Evolutionary conservation across 768 basidiomycete species (phyloP).

Genomic region (Calocera cornea): DNA sequence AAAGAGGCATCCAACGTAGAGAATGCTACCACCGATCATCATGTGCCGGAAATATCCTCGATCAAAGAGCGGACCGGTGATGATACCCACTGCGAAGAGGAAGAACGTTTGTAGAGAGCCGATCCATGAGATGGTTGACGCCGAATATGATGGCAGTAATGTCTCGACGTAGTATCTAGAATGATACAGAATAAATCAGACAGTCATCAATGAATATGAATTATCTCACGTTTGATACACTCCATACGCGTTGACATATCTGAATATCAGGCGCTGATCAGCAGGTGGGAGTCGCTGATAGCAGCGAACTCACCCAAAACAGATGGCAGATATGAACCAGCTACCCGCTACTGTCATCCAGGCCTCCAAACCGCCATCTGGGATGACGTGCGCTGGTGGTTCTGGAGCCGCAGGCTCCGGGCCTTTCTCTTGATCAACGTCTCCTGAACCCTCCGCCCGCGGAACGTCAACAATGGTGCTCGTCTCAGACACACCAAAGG

Average conservation of each 20-base stretch:
- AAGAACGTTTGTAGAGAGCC: constrained; percentile 40
- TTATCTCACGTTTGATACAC: not conserved
- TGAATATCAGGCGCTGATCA: not conserved
- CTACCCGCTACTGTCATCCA: not conserved
- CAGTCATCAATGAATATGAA: not conserved
- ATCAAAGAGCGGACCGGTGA: constrained; percentile 39
- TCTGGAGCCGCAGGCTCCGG: constrained; percentile 50
- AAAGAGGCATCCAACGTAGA: constrained; percentile 34
- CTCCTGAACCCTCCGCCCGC: not conserved
- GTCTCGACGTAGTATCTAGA: constrained; percentile 13
- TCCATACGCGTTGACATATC: not conserved
- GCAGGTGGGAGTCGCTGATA: not conserved
- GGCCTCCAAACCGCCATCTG: not conserved
- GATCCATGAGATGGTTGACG: constrained; percentile 28
- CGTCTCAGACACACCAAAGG: not conserved
- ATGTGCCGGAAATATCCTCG: constrained; percentile 37
- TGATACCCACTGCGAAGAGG: constrained; percentile 32
- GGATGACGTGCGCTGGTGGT: not conserved
- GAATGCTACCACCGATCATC: constrained; percentile 32
- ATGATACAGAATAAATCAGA: not conserved
- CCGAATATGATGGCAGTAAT: constrained; percentile 24
- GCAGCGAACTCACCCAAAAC: not conserved
- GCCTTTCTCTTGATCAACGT: constrained; percentile 53
- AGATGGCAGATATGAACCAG: not conserved
- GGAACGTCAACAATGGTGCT: not conserved